Evolutionary conservation across 179 eudicot species (phyloP).

Genomic region (Corrigiola litoralis): DNA sequence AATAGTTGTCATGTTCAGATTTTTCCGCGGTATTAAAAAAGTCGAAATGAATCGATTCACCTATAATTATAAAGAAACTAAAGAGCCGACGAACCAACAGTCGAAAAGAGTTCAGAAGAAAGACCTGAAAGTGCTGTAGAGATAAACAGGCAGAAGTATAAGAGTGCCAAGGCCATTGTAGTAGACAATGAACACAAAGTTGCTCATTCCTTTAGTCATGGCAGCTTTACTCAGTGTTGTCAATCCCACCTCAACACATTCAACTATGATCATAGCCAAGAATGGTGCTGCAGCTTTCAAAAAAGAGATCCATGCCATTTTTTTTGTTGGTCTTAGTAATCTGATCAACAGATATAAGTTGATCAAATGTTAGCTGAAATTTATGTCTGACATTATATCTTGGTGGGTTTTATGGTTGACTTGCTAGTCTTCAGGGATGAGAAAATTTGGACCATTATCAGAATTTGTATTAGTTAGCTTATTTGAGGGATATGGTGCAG

Average conservation of each 20-base stretch:
- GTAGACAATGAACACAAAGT: slow-evolving; percentile 65
- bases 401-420: background rate
- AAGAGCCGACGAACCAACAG: too few relatives aligned
- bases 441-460: background rate
- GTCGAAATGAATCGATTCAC: background rate
- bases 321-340: background rate
- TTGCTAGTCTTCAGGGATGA: background rate
- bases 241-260: slow-evolving; percentile 57
- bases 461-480: too few relatives aligned
- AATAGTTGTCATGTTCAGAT: too few relatives aligned
- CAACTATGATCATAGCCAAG: slow-evolving; percentile 57
- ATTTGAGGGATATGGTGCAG: too few relatives aligned
- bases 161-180: slow-evolving; percentile 73
- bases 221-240: slow-evolving; percentile 77
- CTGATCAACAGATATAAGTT: background rate
- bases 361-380: background rate
- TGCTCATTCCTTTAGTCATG: slow-evolving; percentile 55
- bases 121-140: slow-evolving; percentile 40
- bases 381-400: background rate
- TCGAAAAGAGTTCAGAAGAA: too few relatives aligned
- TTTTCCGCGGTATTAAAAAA: too few relatives aligned
- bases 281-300: slow-evolving; percentile 48
- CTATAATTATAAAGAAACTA: too few relatives aligned
- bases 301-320: slow-evolving; percentile 31
- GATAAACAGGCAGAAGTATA: slow-evolving; percentile 54